These are phyloP conservation scores for Plectosphaerella plurivora DNA, from an alignment of 2,329 filamentous ascomycete species.

Conservation along the genomic window DNA sequence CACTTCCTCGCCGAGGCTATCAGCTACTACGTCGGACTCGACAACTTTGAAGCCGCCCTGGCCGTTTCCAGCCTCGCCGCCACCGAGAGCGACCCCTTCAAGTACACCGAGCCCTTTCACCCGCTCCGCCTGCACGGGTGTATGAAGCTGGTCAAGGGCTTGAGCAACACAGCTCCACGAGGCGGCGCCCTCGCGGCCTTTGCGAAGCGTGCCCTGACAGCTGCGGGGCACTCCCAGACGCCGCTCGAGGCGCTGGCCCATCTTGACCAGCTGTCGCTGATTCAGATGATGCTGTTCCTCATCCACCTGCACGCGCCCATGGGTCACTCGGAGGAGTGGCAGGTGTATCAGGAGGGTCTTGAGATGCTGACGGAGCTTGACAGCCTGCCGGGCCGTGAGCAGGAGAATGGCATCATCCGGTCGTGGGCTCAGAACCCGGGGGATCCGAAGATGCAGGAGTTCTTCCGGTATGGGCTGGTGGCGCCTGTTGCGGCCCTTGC, in stretches of 20 bases:
- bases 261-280: constrained; percentile 49
- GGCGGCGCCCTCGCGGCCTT: constrained; percentile 21
- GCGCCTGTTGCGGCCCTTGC: constrained; percentile 43
- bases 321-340: constrained; percentile 41
- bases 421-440: constrained; percentile 38
- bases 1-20: constrained; percentile 37
- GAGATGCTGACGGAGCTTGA: constrained; percentile 46
- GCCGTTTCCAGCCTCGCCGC: constrained; percentile 43
- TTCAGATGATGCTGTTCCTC: constrained; percentile 48
- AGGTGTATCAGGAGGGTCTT: constrained; percentile 35
- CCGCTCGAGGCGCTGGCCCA: constrained; percentile 27
- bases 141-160: constrained; percentile 45
- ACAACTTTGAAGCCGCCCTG: constrained; percentile 37
- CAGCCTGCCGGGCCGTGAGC: constrained; percentile 38
- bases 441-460: constrained; percentile 29
- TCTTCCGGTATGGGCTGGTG: constrained; percentile 46
- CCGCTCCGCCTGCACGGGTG: constrained; percentile 45
- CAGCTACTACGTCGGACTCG: constrained; percentile 36
- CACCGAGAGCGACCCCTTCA: constrained; percentile 44
- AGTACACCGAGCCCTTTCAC: constrained; percentile 44
- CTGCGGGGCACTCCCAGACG: constrained; percentile 6
- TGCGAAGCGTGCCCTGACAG: constrained; percentile 14
- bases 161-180: constrained; percentile 43
- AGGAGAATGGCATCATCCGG: constrained; percentile 36
- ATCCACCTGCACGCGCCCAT: constrained; percentile 34